phyloP scores from a whole-genome alignment of 345 rosid genomes.

The Dipteronia sinensis region DNA sequence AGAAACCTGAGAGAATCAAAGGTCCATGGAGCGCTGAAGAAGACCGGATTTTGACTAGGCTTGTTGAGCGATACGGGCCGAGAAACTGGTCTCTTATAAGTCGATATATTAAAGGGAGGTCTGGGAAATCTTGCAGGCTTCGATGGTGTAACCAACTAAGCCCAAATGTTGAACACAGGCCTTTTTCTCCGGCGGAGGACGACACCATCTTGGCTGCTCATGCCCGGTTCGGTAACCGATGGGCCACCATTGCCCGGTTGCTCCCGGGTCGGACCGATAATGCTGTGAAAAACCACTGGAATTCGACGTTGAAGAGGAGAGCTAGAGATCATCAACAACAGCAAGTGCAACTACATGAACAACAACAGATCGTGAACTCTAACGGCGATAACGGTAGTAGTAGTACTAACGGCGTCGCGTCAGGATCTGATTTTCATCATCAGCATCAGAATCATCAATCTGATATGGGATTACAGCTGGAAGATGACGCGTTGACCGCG shows the following conservation, averaged over 20 bases:
- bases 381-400: too few species aligned
- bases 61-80: conserved; percentile 56
- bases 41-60: conserved; percentile 55
- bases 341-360: conserved; percentile 3
- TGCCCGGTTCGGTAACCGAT: conserved; percentile 55
- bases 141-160: conserved; percentile 65
- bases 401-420: too few species aligned
- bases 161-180: conserved; percentile 59
- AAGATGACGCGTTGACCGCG: conserved; percentile 62
- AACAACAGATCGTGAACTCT: not conserved
- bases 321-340: conserved; percentile 32
- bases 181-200: conserved; percentile 54
- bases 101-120: conserved; percentile 54
- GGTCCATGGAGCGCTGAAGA: conserved; percentile 83
- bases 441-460: not conserved
- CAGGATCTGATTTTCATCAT: not conserved
- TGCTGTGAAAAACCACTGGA: conserved; percentile 71
- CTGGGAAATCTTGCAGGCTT: conserved; percentile 61
- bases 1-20: conserved; percentile 44
- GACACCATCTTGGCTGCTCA: conserved; percentile 61
- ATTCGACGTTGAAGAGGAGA: conserved; percentile 56
- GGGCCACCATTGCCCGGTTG: conserved; percentile 66
- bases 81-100: conserved; percentile 63
- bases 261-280: conserved; percentile 66
- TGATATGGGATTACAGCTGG: conserved; percentile 17